Percentiles rank a stretch among this genome's conserved stretches.
phyloP scores from a whole-genome alignment of 2,329 filamentous ascomycete species.

The Diaporthe sp. region DNA sequence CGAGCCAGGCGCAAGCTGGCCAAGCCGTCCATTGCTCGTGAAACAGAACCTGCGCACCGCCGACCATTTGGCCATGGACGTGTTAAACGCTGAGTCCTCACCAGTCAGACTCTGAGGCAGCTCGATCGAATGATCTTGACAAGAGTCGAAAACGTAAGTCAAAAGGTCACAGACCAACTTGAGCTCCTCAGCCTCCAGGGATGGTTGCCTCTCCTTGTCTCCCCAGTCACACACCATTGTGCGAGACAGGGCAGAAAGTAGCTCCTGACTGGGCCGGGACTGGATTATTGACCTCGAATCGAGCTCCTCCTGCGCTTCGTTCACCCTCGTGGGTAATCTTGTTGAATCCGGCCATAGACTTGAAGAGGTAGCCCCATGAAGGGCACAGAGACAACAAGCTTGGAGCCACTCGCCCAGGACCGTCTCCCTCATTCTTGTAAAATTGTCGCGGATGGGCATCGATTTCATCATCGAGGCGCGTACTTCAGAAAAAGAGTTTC shows the following conservation, averaged over 20 bases:
- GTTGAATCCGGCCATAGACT: not conserved
- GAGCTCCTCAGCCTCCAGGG: not conserved
- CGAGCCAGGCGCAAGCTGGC: not conserved
- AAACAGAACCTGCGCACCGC: not conserved
- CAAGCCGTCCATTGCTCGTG: not conserved
- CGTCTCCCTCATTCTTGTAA: not conserved
- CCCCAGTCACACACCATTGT: not conserved
- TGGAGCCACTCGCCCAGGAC: not conserved
- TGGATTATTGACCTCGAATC: not conserved
- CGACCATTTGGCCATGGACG: not conserved
- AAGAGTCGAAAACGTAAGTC: slow-evolving; percentile 7
- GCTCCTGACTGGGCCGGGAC: not conserved
- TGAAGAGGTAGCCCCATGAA: not conserved
- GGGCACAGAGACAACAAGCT: not conserved
- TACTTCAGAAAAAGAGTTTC: not conserved
- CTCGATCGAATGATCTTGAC: not conserved
- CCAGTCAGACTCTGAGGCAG: not conserved
- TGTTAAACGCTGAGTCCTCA: not conserved
- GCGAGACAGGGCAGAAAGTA: not conserved
- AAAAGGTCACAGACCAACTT: not conserved
- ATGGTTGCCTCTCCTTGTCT: not conserved
- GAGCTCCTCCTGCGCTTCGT: not conserved
- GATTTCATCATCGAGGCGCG: not conserved
- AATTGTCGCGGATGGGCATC: not conserved
- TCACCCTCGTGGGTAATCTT: not conserved